phyloP scores from a whole-genome alignment of 2,329 filamentous ascomycete species.

The Verticillium isaacii region DNA sequence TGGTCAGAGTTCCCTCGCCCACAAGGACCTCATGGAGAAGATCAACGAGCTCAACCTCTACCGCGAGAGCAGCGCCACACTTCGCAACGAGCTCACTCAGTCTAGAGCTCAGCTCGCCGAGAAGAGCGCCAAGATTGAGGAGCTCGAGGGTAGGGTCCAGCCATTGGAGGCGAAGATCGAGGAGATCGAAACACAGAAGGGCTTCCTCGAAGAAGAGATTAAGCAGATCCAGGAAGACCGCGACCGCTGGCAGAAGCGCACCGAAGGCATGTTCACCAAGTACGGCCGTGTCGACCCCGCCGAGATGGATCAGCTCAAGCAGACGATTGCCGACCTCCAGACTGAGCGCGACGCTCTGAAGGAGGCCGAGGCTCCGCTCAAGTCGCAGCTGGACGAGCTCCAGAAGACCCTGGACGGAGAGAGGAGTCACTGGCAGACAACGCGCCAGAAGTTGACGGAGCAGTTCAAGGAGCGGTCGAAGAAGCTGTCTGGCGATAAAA shows the following conservation, averaged over 20 bases:
- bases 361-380: constrained; percentile 44
- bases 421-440: constrained; percentile 47
- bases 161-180: constrained; percentile 76
- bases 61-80: constrained; percentile 87
- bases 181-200: constrained; percentile 76
- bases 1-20: constrained; percentile 68
- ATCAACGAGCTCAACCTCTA: constrained; percentile 94
- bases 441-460: constrained; percentile 50
- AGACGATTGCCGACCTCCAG: constrained; percentile 63
- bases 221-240: constrained; percentile 86
- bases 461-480: constrained; percentile 59
- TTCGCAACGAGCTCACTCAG: constrained; percentile 81
- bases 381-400: constrained; percentile 46
- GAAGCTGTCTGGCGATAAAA: constrained; percentile 48
- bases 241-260: constrained; percentile 92
- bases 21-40: constrained; percentile 90
- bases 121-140: constrained; percentile 69
- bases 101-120: constrained; percentile 71
- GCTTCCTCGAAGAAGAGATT: constrained; percentile 81
- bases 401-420: constrained; percentile 50
- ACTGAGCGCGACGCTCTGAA: constrained; percentile 57
- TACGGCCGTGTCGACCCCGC: constrained; percentile 93
- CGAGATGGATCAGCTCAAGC: constrained; percentile 85
- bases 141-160: constrained; percentile 69
- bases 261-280: constrained; percentile 91